Conservation (phyloP, 352 stramenopile genomes). For the Globisporangium canariense region DNA sequence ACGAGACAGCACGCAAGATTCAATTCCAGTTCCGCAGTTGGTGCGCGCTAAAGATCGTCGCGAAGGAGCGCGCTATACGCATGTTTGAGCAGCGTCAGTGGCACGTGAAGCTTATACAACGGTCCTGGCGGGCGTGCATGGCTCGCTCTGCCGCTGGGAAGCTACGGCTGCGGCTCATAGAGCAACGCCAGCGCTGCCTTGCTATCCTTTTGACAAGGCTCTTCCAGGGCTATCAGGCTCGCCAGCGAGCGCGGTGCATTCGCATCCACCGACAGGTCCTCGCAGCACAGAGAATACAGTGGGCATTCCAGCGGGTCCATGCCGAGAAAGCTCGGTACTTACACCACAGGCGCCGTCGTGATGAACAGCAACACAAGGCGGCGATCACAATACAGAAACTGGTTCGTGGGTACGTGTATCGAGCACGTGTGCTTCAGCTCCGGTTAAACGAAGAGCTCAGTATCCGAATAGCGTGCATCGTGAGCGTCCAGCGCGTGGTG, state of each 20-base stretch:
- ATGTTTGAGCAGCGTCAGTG: conserved; percentile 21
- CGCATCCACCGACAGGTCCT: conserved; percentile 24
- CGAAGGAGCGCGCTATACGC: conserved; percentile 30
- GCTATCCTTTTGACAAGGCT: conserved; percentile 26
- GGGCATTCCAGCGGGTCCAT: conserved; percentile 26
- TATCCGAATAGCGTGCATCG: conserved; percentile 39
- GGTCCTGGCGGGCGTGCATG: conserved; percentile 29
- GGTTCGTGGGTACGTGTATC: conserved; percentile 31
- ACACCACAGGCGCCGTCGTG: conserved; percentile 4
- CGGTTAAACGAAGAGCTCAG: conserved; percentile 32
- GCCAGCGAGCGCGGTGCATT: conserved; percentile 38
- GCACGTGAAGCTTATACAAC: conserved; percentile 29
- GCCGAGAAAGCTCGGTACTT: conserved; percentile 28
- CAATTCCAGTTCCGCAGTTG: conserved; percentile 37
- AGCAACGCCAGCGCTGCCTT: conserved; percentile 27
- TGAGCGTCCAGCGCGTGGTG: conserved; percentile 50
- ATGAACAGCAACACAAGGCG: conserved; percentile 22
- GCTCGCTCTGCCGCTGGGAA: conserved; percentile 26
- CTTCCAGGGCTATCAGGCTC: conserved; percentile 44
- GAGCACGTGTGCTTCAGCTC: conserved; percentile 26
- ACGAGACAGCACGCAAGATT: conserved; percentile 26
- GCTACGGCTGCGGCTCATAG: conserved; percentile 16
- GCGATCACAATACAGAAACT: conserved; percentile 40
- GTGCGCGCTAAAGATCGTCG: conserved; percentile 21
- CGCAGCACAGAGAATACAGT: conserved; percentile 42